Percentiles rank a stretch among this genome's conserved stretches.
These are phyloP conservation scores for Luffa aegyptiaca DNA, from an alignment of 306 rosid species.

Conservation along the genomic window DNA sequence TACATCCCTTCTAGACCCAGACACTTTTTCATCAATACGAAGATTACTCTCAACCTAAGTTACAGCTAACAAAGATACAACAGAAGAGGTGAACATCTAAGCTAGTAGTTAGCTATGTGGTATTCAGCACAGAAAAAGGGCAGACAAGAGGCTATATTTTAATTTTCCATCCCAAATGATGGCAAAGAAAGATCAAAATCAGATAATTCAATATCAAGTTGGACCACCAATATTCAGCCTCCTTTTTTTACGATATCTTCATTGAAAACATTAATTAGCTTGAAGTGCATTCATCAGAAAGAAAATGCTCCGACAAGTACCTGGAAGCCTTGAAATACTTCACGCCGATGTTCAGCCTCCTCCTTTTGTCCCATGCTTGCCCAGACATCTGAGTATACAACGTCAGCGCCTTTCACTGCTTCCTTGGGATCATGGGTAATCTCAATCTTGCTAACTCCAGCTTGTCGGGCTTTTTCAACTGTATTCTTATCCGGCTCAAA, in stretches of 20 bases:
- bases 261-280: not conserved
- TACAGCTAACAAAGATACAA: not conserved
- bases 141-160: not conserved
- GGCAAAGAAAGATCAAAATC: not conserved
- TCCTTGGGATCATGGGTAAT: conserved; percentile 80
- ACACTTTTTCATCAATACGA: not conserved
- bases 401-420: conserved; percentile 86
- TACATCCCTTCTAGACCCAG: not conserved
- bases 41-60: not conserved
- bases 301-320: conserved; percentile 21
- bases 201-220: not conserved
- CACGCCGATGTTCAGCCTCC: conserved; percentile 71
- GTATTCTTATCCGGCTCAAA: conserved; percentile 84
- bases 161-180: not conserved
- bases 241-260: not conserved
- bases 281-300: not conserved
- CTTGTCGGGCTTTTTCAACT: conserved; percentile 62
- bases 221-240: not conserved
- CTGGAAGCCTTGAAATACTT: conserved; percentile 85
- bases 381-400: conserved; percentile 93
- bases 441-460: conserved; percentile 94
- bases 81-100: not conserved
- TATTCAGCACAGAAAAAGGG: not conserved
- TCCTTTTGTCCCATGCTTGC: conserved; percentile 99
- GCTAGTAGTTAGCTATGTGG: not conserved